phyloP scores from a whole-genome alignment of 495 filamentous ascomycete species.

The Penicillium samsonianum region DNA sequence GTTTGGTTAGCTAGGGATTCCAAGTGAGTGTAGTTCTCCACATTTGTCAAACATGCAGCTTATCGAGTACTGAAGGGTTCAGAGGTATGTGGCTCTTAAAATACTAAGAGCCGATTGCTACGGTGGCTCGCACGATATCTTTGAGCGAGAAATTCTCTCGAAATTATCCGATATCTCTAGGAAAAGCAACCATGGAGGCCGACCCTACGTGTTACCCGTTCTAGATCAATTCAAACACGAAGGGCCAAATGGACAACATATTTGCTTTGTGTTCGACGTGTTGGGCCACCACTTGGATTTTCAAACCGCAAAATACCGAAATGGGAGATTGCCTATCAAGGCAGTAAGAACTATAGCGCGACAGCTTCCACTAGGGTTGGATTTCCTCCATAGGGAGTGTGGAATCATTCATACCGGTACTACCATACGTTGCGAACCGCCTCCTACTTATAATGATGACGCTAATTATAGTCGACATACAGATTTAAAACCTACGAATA shows the following conservation, averaged over 20 bases:
- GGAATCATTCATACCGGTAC: too few relatives aligned
- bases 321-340: constrained; percentile 16
- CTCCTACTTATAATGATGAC: too few relatives aligned
- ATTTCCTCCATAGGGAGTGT: constrained; percentile 82
- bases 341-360: constrained; percentile 84
- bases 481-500: too few relatives aligned
- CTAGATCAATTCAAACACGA: too few relatives aligned
- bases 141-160: constrained; percentile 27
- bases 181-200: constrained; percentile 50
- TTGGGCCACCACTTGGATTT: too few relatives aligned
- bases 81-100: constrained; percentile 36
- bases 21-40: constrained; percentile 25
- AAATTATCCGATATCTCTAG: constrained; percentile 20
- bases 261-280: neutral
- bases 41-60: constrained; percentile 5
- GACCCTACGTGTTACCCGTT: constrained; percentile 30
- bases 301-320: constrained; percentile 14
- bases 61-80: constrained; percentile 16
- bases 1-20: constrained; percentile 66
- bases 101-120: constrained; percentile 37
- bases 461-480: too few relatives aligned
- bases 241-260: too few relatives aligned
- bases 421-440: too few relatives aligned
- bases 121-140: constrained; percentile 27
- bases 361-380: constrained; percentile 79